Evolutionary conservation across 2,329 filamentous ascomycete genomes (phyloP), one percentile per base, ranked within the genome.

Genomic region (Alternaria rosae): DNA sequence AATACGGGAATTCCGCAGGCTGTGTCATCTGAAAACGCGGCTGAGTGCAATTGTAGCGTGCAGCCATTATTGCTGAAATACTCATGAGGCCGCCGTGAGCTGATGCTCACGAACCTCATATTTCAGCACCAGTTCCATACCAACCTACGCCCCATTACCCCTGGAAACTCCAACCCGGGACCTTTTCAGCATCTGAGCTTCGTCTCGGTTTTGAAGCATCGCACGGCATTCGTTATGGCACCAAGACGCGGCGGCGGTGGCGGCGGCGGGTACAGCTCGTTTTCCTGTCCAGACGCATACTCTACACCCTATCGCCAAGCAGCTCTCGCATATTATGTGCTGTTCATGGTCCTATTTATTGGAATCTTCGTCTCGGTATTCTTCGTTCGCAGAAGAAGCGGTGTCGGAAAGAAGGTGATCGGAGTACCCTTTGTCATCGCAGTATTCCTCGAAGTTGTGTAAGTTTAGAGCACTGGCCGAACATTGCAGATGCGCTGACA

Each of bases 391-490:
- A 75, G 68, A 58, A 67, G 60, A n/a, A 54, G 51, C 54, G 57
- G 65, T 20, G 53, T 64, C 26, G 65, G 71, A 5, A 73, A 66
- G 54, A 70, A 59, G 17, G 57, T 78, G 9, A 20, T 72, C 5
- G 73, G 73, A 9, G 23, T 43, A 11, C 50, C 69, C 3, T 76
- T 68, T 23, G 43, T 69, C 12, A 2, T 62, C 3, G 55, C 70
- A 1, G 32, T 72, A 0, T 47, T 63, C 23, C 61, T 66, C 41
- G 47, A 55, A 20, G 42, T 73, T 12, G 10, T 72, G 75, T 76
- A 59, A 68, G 72, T 67, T 30, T 20, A 13, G 6, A 15, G 23
- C 10, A 47, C 23, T 3, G 9, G 13, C 28, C 10, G 17, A 6
- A 2, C 4, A 35, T 11, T n/a, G 28, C 20, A 20, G 30, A 32